Evolutionary conservation across 2,329 filamentous ascomycete genomes (phyloP).

Genomic region (Curvularia hawaiiensis): DNA sequence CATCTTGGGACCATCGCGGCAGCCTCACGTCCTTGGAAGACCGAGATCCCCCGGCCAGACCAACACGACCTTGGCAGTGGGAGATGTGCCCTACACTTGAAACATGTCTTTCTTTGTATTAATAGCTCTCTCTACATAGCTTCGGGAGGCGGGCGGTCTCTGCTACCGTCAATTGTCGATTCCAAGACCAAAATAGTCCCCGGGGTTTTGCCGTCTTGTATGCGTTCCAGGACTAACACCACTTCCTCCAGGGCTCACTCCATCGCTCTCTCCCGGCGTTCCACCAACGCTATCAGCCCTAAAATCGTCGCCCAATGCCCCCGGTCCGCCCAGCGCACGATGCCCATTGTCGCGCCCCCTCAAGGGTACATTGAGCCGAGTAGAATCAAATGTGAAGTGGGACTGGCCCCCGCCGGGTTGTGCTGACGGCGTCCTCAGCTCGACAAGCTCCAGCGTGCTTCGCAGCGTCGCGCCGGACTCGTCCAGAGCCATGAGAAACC

Average conservation of each 20-base stretch:
- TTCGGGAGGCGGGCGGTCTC: not conserved
- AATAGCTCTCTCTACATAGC: not conserved
- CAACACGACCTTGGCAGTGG: not conserved
- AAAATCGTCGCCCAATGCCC: constrained; percentile 2
- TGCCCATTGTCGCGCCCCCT: constrained; percentile 13
- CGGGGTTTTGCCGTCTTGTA: constrained; percentile 6
- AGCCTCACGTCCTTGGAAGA: not conserved
- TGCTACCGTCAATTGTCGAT: constrained; percentile 11
- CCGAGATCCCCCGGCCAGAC: not conserved
- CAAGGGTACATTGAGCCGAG: constrained; percentile 35
- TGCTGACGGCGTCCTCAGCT: constrained; percentile 41
- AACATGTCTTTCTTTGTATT: not conserved
- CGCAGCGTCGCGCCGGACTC: constrained; percentile 79
- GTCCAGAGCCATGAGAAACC: constrained; percentile 94
- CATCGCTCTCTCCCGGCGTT: constrained; percentile 23
- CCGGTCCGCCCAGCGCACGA: not conserved
- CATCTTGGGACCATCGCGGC: not conserved
- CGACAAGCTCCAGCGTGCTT: constrained; percentile 66
- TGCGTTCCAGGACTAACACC: constrained; percentile 18
- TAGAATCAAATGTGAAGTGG: constrained; percentile 42
- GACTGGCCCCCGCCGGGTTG: constrained; percentile 29
- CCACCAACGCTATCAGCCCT: constrained; percentile 7
- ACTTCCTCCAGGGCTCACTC: constrained; percentile 23
- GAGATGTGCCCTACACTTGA: not conserved
- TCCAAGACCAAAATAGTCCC: constrained; percentile 33